These are phyloP conservation scores for Lepidium sativum DNA, from an alignment of 345 rosid species.

Conservation along the genomic window DNA sequence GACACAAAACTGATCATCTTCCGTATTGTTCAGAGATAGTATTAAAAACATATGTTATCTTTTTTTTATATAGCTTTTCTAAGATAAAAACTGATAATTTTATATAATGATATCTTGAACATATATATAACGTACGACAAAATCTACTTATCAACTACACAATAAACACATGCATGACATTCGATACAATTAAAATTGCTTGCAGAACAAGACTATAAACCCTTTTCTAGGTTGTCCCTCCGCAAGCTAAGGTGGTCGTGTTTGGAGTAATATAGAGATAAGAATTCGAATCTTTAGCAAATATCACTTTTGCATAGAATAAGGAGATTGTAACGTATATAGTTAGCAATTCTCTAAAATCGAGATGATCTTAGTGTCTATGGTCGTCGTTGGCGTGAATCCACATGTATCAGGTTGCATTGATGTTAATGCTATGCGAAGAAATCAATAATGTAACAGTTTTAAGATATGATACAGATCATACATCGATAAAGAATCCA, in stretches of 20 bases:
- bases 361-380: conserved; percentile 45
- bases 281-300: neutral
- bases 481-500: too few species aligned
- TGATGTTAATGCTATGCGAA: too few species aligned
- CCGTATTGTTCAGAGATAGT: neutral
- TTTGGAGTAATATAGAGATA: conserved; percentile 3
- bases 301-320: neutral
- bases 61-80: too few species aligned
- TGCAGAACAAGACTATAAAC: conserved; percentile 9
- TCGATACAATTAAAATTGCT: neutral
- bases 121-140: conserved; percentile 21
- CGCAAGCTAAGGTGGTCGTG: conserved; percentile 13
- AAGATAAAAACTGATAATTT: neutral
- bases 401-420: conserved; percentile 46
- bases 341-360: conserved; percentile 55
- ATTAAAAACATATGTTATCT: neutral
- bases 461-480: conserved; percentile 1
- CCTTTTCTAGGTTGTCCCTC: conserved; percentile 5
- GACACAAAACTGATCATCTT: conserved; percentile 21
- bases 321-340: conserved; percentile 47
- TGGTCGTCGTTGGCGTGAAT: conserved; percentile 27
- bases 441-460: too few species aligned
- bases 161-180: conserved; percentile 15
- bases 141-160: conserved; percentile 14
- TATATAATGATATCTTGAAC: neutral